Conservation (phyloP, 164 flowering plant genomes). For the Cinnamomum micranthum region DNA sequence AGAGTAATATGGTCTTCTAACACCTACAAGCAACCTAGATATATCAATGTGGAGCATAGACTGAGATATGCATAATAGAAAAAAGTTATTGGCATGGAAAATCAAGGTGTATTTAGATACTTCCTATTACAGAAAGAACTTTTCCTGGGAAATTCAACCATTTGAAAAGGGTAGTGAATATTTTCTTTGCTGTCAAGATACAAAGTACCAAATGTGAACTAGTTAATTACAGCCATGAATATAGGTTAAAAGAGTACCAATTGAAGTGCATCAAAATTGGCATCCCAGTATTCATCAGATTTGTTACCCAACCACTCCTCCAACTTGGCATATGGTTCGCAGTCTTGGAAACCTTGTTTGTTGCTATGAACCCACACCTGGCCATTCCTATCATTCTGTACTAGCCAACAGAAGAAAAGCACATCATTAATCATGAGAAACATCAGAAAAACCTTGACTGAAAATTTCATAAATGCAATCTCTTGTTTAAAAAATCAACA, state of each 20-base stretch:
- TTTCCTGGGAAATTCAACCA: too few species aligned
- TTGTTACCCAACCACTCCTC: slow-evolving; percentile 54
- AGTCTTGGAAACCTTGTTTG: slow-evolving; percentile 61
- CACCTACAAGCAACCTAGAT: too few species aligned
- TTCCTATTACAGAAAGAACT: too few species aligned
- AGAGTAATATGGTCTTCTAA: too few species aligned
- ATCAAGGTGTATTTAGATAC: too few species aligned
- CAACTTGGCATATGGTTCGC: slow-evolving; percentile 52
- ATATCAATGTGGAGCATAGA: too few species aligned
- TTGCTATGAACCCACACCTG: slow-evolving; percentile 43
- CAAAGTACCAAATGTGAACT: neutral
- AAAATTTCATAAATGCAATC: neutral
- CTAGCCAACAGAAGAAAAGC: neutral
- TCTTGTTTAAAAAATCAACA: neutral
- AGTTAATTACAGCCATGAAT: neutral
- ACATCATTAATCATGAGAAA: neutral
- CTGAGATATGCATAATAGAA: too few species aligned
- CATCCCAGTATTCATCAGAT: slow-evolving; percentile 48
- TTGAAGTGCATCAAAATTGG: slow-evolving; percentile 31
- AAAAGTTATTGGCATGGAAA: too few species aligned
- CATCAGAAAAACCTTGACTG: neutral
- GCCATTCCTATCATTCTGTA: slow-evolving; percentile 39
- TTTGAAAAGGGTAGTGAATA: too few species aligned
- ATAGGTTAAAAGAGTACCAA: slow-evolving; percentile 29
- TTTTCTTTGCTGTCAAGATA: neutral